Evolutionary conservation across 2,329 filamentous ascomycete genomes (phyloP), one percentile per base, ranked within the genome.

Genomic region (Xylariaceae sp.): DNA sequence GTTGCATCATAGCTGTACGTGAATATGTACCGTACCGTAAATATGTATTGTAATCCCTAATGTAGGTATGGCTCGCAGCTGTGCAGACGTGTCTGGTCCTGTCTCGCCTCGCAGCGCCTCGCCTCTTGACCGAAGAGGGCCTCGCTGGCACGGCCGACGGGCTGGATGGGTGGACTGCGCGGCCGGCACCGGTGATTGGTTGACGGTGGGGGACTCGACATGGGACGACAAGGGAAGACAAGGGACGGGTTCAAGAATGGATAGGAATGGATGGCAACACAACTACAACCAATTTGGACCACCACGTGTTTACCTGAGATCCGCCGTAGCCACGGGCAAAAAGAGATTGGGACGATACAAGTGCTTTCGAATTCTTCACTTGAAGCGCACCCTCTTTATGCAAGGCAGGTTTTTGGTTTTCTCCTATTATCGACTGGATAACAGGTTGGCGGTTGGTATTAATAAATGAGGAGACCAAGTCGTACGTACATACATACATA

Each of bases 241-340:
- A 56, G 44, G 45, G 59, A 46, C 21, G 44, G 51, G 43, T 58
- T 52, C 43, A 42, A 59, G 60, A 52, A 54, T 59, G 57, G 56
- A 61, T 57, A 61, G 47, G 55, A 47, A 63, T 37, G 32, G 32
- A 37, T 37, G 32, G 32, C 32, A 37, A 10, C 32, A 37, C 32
- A 37, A 37, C 32, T 37, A 37, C 32, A 37, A 37, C 32, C 32
- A 37, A 37, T 37, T 60, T 56, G 47, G 60, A 49, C 56, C 63
- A 66, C 62, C 63, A 66, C 63, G 63, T 66, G 63, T 66, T 66
- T 66, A 61, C 63, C 58, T 64, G 56, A 62, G 60, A 66, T 66
- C 63, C 62, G 63, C 63, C 63, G 58, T 61, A 65, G 58, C 61
- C 63, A 61, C 59, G 59, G 58, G 48, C 54, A 65, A 64, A 64